Evolutionary conservation across 2,329 filamentous ascomycete species (phyloP), one percentile per base, ranked within the genome.

Genomic region (Sporothrix phasma): DNA sequence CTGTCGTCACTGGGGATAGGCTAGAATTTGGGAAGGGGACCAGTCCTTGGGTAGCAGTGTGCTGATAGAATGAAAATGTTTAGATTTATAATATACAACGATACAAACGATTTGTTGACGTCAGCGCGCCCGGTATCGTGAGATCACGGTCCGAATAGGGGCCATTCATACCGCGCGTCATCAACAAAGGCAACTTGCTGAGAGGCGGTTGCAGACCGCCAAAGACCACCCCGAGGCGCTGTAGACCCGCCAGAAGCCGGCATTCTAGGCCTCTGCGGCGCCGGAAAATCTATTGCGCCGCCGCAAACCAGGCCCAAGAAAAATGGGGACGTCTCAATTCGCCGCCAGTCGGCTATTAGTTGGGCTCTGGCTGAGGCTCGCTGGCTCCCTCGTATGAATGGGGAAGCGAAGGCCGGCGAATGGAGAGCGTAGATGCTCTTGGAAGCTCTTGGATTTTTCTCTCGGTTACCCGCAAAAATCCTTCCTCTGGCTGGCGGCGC

Each of bases 391-490:
- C n/a, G n/a, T n/a, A n/a, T n/a, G n/a, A n/a, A 34, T 47, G 43
- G 29, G 43, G 43, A 22, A 49, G 15, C 19, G 31, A 49, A 46
- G 45, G 43, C n/a, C 61, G 61, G 61, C 22, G 62, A 29, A 41
- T 56, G 62, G 62, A 26, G 54, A 59, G 37, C 58, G 58, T 74
- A 74, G 72, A 74, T 72, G 71, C 60, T 69, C 67, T 70, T 73
- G 31, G 72, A 73, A 74, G 72, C 71, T 73, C 70, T 66, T 68
- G 64, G 66, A 68, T 66, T 66, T 69, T 66, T 61, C 53, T 43
- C n/a, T 65, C 56, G 61, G 64, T 59, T 64, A 59, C 45, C 64
- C 61, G 63, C 62, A 67, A 66, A 68, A 61, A 61, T 53, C 53
- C 56, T 53, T 61, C 45, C 49, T 46, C 37, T 24, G 41, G 24